Percentiles rank a stretch among this genome's conserved stretches.
These are phyloP conservation scores for Chlamydomonas incerta DNA, from an alignment of 139 green algal species.

Conservation along the genomic window DNA sequence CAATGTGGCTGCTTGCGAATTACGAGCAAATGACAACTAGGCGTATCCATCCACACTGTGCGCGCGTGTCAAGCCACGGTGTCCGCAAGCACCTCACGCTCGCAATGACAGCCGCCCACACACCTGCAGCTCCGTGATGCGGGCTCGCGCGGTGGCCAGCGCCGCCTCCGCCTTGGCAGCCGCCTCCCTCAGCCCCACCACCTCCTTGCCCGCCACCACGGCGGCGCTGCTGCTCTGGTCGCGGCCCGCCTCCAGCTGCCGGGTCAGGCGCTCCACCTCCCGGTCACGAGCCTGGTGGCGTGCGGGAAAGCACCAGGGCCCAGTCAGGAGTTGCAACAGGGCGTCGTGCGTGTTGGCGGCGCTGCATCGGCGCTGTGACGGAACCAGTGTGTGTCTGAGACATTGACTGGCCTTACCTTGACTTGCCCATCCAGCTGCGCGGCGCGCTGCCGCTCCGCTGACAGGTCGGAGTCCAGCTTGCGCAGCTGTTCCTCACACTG, in stretches of 20 bases:
- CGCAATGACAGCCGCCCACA: background rate
- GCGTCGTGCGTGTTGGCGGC: too few relatives aligned
- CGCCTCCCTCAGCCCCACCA: background rate
- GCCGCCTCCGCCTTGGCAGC: constrained; percentile 8
- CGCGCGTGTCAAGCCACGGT: too few relatives aligned
- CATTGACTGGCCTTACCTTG: background rate
- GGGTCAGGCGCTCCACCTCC: constrained; percentile 18
- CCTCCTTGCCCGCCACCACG: background rate
- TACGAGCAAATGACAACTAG: too few relatives aligned
- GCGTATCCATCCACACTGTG: too few relatives aligned
- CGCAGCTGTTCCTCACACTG: constrained; percentile 41
- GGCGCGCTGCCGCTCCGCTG: constrained; percentile 15
- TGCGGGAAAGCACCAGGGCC: too few relatives aligned
- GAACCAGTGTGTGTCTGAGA: too few relatives aligned
- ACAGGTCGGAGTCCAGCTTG: constrained; percentile 33
- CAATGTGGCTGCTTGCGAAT: too few relatives aligned
- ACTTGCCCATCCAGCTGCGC: constrained; percentile 29
- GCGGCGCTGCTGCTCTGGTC: background rate
- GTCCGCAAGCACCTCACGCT: too few relatives aligned
- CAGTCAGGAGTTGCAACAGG: too few relatives aligned
- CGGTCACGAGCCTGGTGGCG: constrained; percentile 2
- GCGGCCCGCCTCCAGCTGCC: constrained; percentile 30
- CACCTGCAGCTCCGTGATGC: constrained; percentile 30
- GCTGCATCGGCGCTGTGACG: too few relatives aligned
- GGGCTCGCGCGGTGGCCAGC: background rate